Conservation (phyloP, 108 stramenopile species). For the Chaetoceros tenuissimus region DNA sequence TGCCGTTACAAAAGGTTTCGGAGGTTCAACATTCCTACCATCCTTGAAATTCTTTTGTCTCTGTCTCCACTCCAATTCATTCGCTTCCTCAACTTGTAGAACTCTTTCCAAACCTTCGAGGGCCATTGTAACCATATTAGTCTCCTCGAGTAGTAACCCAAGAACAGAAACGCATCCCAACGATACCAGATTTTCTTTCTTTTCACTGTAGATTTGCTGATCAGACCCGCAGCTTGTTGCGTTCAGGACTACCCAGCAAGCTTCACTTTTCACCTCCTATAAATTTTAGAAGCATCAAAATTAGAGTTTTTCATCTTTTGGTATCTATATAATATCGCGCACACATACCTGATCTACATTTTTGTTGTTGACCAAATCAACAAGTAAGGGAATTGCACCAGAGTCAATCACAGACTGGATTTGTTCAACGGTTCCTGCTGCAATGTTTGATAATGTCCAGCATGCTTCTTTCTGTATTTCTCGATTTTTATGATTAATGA, state of each 20-base stretch:
- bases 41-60: neutral
- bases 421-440: slow-evolving; percentile 92
- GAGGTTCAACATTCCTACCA: slow-evolving; percentile 9
- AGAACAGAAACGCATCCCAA: slow-evolving; percentile 89
- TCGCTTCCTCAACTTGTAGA: slow-evolving; percentile 81
- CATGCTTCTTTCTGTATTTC: slow-evolving; percentile 98
- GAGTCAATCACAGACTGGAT: slow-evolving; percentile 95
- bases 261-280: slow-evolving; percentile 94
- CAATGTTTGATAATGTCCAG: slow-evolving; percentile 96
- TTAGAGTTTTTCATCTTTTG: slow-evolving; percentile 2
- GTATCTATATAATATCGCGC: too few species aligned
- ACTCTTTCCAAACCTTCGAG: slow-evolving; percentile 93
- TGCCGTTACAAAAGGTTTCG: slow-evolving; percentile 57
- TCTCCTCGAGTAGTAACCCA: slow-evolving; percentile 73
- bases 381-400: slow-evolving; percentile 85
- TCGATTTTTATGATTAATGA: slow-evolving; percentile 84
- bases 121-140: slow-evolving; percentile 94
- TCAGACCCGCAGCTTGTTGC: slow-evolving; percentile 95
- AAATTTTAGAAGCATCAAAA: too few species aligned
- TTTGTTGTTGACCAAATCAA: slow-evolving; percentile 71
- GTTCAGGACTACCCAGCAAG: slow-evolving; percentile 97
- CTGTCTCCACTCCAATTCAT: slow-evolving; percentile 23
- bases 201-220: slow-evolving; percentile 87
- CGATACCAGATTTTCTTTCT: slow-evolving; percentile 83
- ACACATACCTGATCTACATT: slow-evolving; percentile 76